These are phyloP conservation scores for Yamadazyma taylorii DNA, from an alignment of 1,139 yeast species.

Conservation along the genomic window DNA sequence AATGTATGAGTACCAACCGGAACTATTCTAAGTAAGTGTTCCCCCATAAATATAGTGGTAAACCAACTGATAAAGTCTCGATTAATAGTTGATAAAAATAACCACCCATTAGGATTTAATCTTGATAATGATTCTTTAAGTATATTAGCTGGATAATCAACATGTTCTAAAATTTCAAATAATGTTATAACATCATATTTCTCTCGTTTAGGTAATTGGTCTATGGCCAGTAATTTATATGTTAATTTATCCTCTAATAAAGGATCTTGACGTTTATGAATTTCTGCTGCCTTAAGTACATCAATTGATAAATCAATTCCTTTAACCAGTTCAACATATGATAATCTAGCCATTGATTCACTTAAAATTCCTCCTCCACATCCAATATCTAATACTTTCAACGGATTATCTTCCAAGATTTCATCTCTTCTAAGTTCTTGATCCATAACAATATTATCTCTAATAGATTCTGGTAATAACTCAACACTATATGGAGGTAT, in stretches of 20 bases:
- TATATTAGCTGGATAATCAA: conserved; percentile 76
- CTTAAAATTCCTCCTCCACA: conserved; percentile 96
- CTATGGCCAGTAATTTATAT: conserved; percentile 64
- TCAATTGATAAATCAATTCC: conserved; percentile 88
- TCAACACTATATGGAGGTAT: conserved; percentile 77
- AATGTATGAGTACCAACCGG: conserved; percentile 92
- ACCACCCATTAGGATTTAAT: conserved; percentile 78
- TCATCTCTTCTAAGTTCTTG: conserved; percentile 46
- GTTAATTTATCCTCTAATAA: conserved; percentile 47
- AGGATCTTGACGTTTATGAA: conserved; percentile 71
- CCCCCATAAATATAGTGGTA: conserved; percentile 91
- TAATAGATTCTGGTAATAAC: conserved; percentile 58
- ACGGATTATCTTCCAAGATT: conserved; percentile 32
- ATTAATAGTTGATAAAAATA: conserved; percentile 88
- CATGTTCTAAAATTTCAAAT: conserved; percentile 96
- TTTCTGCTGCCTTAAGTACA: conserved; percentile 75
- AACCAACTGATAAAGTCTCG: conserved; percentile 88
- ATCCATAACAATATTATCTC: conserved; percentile 47
- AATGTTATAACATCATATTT: conserved; percentile 77
- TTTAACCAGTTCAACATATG: conserved; percentile 58
- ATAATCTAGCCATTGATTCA: conserved; percentile 82
- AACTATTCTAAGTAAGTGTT: conserved; percentile 72
- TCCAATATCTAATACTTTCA: conserved; percentile 80
- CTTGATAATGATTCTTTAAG: conserved; percentile 64
- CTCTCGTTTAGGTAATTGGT: conserved; percentile 47